Evolutionary conservation across 2,329 filamentous ascomycete species (phyloP).

Genomic region (Trichophyton benhamiae): DNA sequence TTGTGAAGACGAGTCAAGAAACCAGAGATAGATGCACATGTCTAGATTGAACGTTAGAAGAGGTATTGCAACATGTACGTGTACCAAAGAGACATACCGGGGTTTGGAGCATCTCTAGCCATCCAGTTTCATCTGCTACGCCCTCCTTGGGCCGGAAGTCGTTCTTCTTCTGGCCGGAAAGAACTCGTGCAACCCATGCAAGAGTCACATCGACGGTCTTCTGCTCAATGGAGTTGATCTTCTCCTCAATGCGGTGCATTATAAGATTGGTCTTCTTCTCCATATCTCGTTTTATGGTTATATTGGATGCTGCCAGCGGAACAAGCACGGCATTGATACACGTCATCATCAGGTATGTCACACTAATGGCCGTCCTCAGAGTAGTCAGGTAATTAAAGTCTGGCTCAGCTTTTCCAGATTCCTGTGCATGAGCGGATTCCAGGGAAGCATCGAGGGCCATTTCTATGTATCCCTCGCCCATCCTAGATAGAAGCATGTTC

Average conservation of each 20-base stretch:
- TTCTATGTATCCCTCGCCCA: slow-evolving; percentile 71
- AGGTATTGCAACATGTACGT: neutral
- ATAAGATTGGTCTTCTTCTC: slow-evolving; percentile 66
- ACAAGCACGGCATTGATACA: slow-evolving; percentile 85
- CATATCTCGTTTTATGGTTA: slow-evolving; percentile 80
- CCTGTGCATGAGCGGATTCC: slow-evolving; percentile 63
- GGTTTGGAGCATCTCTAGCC: slow-evolving; percentile 68
- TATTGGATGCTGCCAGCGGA: slow-evolving; percentile 75
- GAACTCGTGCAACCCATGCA: slow-evolving; percentile 61
- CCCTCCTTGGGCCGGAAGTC: slow-evolving; percentile 65
- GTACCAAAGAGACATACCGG: slow-evolving; percentile 30
- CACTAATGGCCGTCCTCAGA: slow-evolving; percentile 69
- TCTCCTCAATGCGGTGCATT: slow-evolving; percentile 69
- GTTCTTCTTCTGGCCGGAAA: slow-evolving; percentile 69
- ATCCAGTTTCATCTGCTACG: slow-evolving; percentile 25
- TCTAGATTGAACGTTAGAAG: slow-evolving; percentile 29
- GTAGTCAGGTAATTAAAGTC: slow-evolving; percentile 73
- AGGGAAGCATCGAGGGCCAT: slow-evolving; percentile 56
- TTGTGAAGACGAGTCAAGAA: slow-evolving; percentile 62
- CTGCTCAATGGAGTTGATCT: slow-evolving; percentile 60
- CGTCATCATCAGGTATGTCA: slow-evolving; percentile 84
- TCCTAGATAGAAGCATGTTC: slow-evolving; percentile 68
- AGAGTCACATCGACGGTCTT: slow-evolving; percentile 60
- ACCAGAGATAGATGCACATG: slow-evolving; percentile 66
- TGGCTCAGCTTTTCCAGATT: slow-evolving; percentile 69